These are phyloP conservation scores for Claviceps sp. DNA, from an alignment of 2,329 filamentous ascomycete genomes.

Conservation along the genomic window DNA sequence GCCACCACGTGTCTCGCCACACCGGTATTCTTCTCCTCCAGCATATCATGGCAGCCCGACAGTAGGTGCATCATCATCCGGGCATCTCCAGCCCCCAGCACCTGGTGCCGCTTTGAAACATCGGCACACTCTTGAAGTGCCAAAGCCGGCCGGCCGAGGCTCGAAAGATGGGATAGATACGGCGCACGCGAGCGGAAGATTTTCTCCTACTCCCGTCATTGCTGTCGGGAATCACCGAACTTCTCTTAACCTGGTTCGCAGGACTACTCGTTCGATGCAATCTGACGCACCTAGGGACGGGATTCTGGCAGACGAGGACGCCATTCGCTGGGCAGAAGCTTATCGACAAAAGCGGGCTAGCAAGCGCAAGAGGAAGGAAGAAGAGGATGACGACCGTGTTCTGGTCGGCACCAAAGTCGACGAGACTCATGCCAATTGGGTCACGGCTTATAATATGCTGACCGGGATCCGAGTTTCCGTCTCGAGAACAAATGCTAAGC, in stretches of 20 bases:
- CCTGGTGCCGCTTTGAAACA: conserved; percentile 52
- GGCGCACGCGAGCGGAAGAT: conserved; percentile 61
- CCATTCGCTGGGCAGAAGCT: conserved; percentile 80
- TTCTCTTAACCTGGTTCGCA: conserved; percentile 70
- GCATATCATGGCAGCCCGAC: conserved; percentile 31
- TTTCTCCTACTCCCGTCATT: conserved; percentile 52
- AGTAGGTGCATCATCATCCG: conserved; percentile 32
- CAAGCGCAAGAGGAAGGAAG: conserved; percentile 69
- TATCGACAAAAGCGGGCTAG: conserved; percentile 85
- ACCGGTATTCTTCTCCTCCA: conserved; percentile 54
- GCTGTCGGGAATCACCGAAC: conserved; percentile 52
- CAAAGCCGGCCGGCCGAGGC: conserved; percentile 51
- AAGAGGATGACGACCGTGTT: conserved; percentile 85
- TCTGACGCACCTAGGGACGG: conserved; percentile 79
- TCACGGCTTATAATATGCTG: conserved; percentile 98
- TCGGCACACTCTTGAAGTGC: conserved; percentile 79
- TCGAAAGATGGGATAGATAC: conserved; percentile 62
- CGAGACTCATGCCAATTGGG: conserved; percentile 92
- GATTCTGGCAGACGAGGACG: conserved; percentile 75
- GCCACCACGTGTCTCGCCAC: conserved; percentile 20
- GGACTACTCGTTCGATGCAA: conserved; percentile 72
- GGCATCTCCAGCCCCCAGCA: conserved; percentile 32
- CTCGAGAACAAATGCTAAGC: conserved; percentile 89
- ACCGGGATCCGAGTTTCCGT: conserved; percentile 96
- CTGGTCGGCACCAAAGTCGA: conserved; percentile 96